Evolutionary conservation across 2,329 filamentous ascomycete species (phyloP).

Genomic region (Verticillium isaacii): DNA sequence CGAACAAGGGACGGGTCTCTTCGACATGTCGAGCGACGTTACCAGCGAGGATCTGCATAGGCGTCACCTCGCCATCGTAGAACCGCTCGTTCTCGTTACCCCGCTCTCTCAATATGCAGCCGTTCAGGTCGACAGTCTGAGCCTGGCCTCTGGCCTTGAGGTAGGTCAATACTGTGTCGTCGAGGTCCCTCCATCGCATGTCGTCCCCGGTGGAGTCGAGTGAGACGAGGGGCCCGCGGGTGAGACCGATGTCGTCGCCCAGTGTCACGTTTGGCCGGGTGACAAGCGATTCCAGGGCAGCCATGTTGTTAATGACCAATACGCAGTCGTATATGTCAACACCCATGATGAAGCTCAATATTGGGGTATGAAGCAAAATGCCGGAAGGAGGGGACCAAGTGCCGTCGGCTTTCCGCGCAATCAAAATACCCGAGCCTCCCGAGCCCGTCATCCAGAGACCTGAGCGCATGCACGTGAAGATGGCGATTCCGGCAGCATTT

Average conservation of each 20-base stretch:
- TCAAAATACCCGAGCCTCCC: constrained; percentile 81
- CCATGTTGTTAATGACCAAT: constrained; percentile 82
- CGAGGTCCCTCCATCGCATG: constrained; percentile 45
- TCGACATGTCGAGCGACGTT: constrained; percentile 50
- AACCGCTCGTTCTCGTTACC: constrained; percentile 57
- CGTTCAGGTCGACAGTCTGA: constrained; percentile 50
- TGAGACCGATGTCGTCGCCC: constrained; percentile 73
- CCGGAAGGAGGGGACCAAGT: constrained; percentile 89
- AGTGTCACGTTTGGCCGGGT: constrained; percentile 74
- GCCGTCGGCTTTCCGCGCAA: constrained; percentile 79
- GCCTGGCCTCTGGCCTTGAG: constrained; percentile 53
- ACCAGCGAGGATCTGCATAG: constrained; percentile 54
- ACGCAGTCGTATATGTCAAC: constrained; percentile 97
- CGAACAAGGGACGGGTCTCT: constrained; percentile 59
- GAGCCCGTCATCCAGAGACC: constrained; percentile 89
- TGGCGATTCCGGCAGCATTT: constrained; percentile 83
- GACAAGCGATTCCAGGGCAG: constrained; percentile 73
- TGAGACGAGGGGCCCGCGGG: constrained; percentile 67
- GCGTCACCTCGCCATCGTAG: constrained; percentile 43
- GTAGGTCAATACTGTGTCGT: constrained; percentile 53
- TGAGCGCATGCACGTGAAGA: constrained; percentile 94
- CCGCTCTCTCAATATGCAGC: constrained; percentile 52
- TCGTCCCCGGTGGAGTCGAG: constrained; percentile 48
- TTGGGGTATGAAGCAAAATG: constrained; percentile 84
- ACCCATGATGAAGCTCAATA: constrained; percentile 82